Base-by-base conservation (phyloP, 352 stramenopile genomes). In the Peronospora farinosa region DNA sequence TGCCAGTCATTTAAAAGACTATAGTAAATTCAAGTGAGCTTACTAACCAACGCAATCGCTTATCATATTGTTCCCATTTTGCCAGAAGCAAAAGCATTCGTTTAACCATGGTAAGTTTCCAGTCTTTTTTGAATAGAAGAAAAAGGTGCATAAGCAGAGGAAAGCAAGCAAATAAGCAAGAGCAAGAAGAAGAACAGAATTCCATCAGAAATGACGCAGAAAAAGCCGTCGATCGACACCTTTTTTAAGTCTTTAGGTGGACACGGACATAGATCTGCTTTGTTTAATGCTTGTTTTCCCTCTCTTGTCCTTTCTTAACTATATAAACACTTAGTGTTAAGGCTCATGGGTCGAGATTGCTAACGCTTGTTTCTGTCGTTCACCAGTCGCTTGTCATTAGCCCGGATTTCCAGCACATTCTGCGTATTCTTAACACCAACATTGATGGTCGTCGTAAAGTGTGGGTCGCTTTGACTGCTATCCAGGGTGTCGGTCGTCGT, bases 381-480 rank as follows among this genome's bases (percentile, higher is more conserved):
- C n/a, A 32, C 32, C 56, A 92, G 81, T 92, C 81, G 74, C 81
- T 92, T 78, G 81, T 92, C 66, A 90, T 92, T 70, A 86, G 88
- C 67, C 88, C 83, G 69, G 96, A 99, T 75, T 99, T 99, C 82
- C 96, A 99, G 79, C 96, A 99, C 89, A 99, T 99, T 87, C 90
- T 99, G 67, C 96, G 96, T 98, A 98, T 99, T 80, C 95, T 99
- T 66, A 99, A 99, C 85, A 99, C 96, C 61, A 99, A 99, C 88
- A 96, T 99, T 76, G 96, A 99, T 84, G 96, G 96, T 85, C 96
- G 96, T 78, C 87, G 95, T 66, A 98, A 92, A 75, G 74, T 83
- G 47, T 90, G 78, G 81, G 68, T 90, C 63, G 81, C 81, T 42
- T 57, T 92, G 65, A 92, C 81, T 66, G 61, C 81, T 64, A 88